Conservation (phyloP, 2,329 filamentous ascomycete genomes). For the Didymella glomerata region DNA sequence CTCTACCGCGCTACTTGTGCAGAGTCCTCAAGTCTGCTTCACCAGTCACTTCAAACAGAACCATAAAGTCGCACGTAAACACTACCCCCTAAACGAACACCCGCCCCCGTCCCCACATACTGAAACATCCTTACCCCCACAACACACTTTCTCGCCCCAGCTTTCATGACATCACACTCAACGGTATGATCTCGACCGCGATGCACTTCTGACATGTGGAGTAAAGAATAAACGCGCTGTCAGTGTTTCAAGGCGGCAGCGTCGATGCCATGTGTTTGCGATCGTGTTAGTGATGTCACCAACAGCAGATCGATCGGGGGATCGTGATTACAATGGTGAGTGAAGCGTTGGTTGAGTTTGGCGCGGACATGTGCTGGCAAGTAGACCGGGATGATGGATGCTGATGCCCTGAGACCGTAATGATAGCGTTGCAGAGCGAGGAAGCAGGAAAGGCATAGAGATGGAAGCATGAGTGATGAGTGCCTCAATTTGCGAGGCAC, state of each 20-base stretch:
- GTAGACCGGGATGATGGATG: background rate
- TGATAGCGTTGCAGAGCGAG: background rate
- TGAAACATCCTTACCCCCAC: background rate
- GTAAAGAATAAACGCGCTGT: constrained; percentile 3
- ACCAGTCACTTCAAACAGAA: background rate
- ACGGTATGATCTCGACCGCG: background rate
- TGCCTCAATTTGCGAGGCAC: background rate
- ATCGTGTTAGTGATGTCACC: constrained; percentile 4
- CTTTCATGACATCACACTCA: background rate
- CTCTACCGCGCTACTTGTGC: no score
- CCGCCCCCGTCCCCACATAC: background rate
- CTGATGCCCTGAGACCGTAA: background rate
- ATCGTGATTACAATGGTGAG: background rate
- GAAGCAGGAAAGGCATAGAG: background rate
- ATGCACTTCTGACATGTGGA: background rate
- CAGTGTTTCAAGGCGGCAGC: constrained; percentile 2
- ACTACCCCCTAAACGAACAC: background rate
- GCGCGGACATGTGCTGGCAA: no score
- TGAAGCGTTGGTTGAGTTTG: background rate
- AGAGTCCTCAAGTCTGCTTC: no score
- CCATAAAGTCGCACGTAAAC: background rate
- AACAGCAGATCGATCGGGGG: background rate
- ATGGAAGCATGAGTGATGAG: background rate
- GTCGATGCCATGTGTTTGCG: constrained; percentile 4
- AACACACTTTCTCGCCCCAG: background rate